A percentile compares a stretch with the other conserved stretches of the same genome.
phyloP scores from a whole-genome alignment of 768 basidiomycete genomes.

The Psilocybe cyanescens region DNA sequence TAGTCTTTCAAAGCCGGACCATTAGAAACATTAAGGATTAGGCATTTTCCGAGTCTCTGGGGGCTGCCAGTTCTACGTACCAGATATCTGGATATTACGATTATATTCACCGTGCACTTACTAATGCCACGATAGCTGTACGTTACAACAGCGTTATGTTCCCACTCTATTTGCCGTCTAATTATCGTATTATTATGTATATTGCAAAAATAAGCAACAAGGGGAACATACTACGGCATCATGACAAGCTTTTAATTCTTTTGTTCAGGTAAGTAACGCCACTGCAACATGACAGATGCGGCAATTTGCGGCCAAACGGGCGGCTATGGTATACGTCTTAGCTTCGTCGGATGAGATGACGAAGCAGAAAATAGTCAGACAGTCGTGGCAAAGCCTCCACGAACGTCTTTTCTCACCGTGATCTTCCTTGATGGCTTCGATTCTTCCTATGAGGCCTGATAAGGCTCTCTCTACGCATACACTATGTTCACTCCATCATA shows the following conservation, averaged over 20 bases:
- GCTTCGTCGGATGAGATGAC: not conserved
- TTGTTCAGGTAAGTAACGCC: not conserved
- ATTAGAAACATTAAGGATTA: not conserved
- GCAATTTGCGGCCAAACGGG: not conserved
- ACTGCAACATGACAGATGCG: not conserved
- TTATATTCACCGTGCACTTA: not conserved
- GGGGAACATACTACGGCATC: not conserved
- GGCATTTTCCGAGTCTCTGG: not conserved
- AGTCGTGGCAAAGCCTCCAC: not conserved
- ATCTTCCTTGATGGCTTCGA: not conserved
- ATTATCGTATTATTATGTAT: too few relatives aligned
- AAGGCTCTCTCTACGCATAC: not conserved
- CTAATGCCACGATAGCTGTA: not conserved
- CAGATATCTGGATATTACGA: not conserved
- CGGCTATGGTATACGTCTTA: not conserved
- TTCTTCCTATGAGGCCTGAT: not conserved
- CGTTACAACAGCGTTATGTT: not conserved
- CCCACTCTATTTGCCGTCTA: not conserved
- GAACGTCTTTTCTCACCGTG: not conserved
- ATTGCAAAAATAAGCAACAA: too few relatives aligned
- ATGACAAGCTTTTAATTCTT: not conserved
- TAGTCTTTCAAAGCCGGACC: not conserved
- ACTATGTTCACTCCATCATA: too few relatives aligned
- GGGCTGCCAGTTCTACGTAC: not conserved
- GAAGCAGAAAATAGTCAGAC: not conserved